These are phyloP conservation scores for Phytomonas francai DNA, from an alignment of 208 protist genomes.

Conservation along the genomic window DNA sequence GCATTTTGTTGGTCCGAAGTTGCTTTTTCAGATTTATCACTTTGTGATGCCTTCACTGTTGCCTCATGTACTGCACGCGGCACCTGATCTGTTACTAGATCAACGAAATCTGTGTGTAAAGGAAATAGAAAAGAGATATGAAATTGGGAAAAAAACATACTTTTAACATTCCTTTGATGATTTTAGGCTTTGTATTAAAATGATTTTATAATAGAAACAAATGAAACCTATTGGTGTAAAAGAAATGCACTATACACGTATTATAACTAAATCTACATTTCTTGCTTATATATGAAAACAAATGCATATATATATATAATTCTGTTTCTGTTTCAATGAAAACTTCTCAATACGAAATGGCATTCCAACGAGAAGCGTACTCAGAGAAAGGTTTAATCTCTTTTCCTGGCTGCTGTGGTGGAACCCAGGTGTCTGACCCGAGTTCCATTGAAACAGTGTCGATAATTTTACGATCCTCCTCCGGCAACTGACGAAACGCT, in stretches of 20 bases:
- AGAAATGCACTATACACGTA: background rate
- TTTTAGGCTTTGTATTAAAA: background rate
- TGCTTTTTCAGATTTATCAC: background rate
- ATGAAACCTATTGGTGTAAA: background rate
- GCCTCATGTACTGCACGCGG: background rate
- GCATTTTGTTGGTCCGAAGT: background rate
- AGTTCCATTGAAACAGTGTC: conserved; percentile 60
- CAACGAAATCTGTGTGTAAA: background rate
- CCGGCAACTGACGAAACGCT: conserved; percentile 33
- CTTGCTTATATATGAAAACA: background rate
- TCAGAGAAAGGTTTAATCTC: conserved; percentile 40
- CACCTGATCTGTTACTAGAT: background rate
- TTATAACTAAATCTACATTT: background rate
- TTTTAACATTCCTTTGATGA: background rate
- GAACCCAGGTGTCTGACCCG: conserved; percentile 47
- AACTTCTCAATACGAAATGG: conserved; percentile 9
- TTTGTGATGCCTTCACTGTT: background rate
- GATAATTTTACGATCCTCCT: conserved; percentile 43
- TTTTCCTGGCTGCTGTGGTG: conserved; percentile 30
- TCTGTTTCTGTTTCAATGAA: background rate
- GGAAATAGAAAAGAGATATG: background rate
- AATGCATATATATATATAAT: background rate
- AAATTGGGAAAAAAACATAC: background rate
- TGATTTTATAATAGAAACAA: background rate
- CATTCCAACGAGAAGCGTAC: conserved; percentile 49